Base-by-base conservation (phyloP, 2,329 filamentous ascomycete genomes). In the Diaporthe sp. region DNA sequence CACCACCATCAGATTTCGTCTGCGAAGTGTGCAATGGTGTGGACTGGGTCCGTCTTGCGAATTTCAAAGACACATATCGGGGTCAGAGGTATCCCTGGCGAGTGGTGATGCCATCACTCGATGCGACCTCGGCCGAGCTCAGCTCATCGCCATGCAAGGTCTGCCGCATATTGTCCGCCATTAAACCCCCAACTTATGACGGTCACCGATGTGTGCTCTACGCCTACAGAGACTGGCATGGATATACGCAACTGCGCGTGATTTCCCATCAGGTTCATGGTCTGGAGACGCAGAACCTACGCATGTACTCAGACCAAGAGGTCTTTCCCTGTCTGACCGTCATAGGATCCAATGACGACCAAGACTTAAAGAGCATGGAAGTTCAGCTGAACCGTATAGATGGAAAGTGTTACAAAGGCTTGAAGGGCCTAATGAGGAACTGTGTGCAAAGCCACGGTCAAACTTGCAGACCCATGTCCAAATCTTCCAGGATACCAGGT, bases 311-410 rank as follows among this genome's bases (percentile, higher is more conserved):
- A 39, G 60, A 28, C 12, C 60, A 62, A 15, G 60, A 62, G n/a
- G 25, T 28, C 15, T 62, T 62, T 37, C 60, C 60, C 15, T 44
- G 39, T 28, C 39, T 62, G 8, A 62, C 60, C 60, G 60, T 62
- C 25, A 62, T 62, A 62, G 60, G 60, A 46, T 7, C 39, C 25
- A 44, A 5, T 31, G 60, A 62, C 25, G 39, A 44, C 39, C 25
- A 62, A 15, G 17, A 13, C 39, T 62, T 62, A 4, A 62, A 46
- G 15, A 9, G 4, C 4, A 62, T 44, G 39, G n/a, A 12, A 13
- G 6, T 31, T 7, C 15, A 13, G 15, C 4, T 39, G 15, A 12
- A n/a, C 2, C 17, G 19, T 15, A 67, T 67, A 5, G 28, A n/a
- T 17, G 4, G 2, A 7, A 8, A n/a, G 4, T 4, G 4, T 34